These are phyloP conservation scores for Solanum pimpinellifolium DNA, from an alignment of 257 asterid genomes.

Conservation along the genomic window DNA sequence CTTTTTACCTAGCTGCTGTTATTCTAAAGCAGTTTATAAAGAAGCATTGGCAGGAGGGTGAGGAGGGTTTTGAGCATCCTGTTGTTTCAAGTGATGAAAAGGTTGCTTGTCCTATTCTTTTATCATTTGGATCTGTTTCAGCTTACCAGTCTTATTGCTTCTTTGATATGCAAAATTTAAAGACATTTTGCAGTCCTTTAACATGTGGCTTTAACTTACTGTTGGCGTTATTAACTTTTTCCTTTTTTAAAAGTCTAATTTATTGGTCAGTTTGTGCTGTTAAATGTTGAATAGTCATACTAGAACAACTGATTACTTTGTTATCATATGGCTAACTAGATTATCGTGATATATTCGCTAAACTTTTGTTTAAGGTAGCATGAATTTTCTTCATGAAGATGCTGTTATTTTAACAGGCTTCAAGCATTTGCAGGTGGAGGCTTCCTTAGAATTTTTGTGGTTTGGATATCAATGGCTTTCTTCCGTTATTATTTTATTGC, in stretches of 20 bases:
- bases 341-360: not conserved
- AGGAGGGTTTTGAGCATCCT: slow-evolving; percentile 84
- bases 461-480: not conserved
- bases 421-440: not conserved
- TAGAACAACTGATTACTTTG: not conserved
- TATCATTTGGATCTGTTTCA: not conserved
- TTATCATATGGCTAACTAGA: not conserved
- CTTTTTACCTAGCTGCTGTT: slow-evolving; percentile 79
- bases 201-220: not conserved
- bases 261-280: not conserved
- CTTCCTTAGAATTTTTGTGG: not conserved
- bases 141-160: not conserved
- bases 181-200: not conserved
- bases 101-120: slow-evolving; percentile 22
- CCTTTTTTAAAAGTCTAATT: not conserved
- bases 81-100: slow-evolving; percentile 65
- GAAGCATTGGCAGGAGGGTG: slow-evolving; percentile 85
- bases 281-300: not conserved
- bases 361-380: not conserved
- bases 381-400: not conserved
- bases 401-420: not conserved
- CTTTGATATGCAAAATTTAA: not conserved
- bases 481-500: not conserved
- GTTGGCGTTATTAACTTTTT: not conserved
- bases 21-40: slow-evolving; percentile 75